Percentiles rank a stretch among this genome's conserved stretches.
phyloP scores from a whole-genome alignment of 805 yeast genomes.

The Helenozyma rhizophorensis region DNA sequence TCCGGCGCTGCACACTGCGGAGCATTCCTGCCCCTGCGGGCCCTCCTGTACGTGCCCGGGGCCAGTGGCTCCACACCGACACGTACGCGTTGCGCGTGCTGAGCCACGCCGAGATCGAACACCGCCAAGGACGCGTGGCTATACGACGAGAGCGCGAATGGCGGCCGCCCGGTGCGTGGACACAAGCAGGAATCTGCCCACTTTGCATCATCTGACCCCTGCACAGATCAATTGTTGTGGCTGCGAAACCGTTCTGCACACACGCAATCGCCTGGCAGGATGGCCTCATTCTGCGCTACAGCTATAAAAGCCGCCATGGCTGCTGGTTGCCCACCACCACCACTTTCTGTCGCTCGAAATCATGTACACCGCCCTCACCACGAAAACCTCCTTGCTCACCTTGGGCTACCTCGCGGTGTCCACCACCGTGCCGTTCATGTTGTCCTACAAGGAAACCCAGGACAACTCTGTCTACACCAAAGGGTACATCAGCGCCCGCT shows the following conservation, averaged over 20 bases:
- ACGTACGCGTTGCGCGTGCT: no score
- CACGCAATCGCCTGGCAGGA: conserved; percentile 1
- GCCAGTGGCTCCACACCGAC: no score
- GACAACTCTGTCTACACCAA: conserved; percentile 21
- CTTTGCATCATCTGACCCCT: neutral
- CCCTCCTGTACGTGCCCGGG: no score
- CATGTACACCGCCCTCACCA: conserved; percentile 21
- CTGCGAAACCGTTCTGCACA: conserved; percentile 11
- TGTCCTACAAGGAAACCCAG: conserved; percentile 36
- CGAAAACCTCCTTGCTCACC: conserved; percentile 28
- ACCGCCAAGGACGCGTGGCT: no score
- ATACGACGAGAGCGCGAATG: no score
- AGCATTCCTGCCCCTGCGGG: no score
- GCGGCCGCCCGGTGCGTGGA: no score
- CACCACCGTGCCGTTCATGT: conserved; percentile 36
- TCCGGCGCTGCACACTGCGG: no score
- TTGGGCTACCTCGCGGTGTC: conserved; percentile 37
- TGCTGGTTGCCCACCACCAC: no score
- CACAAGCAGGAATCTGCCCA: neutral
- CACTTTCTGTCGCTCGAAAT: neutral
- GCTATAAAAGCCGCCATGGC: no score
- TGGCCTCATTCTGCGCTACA: conserved; percentile 9
- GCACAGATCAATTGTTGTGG: conserved; percentile 6
- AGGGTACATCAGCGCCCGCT: conserved; percentile 33
- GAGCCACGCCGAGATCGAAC: no score